Base-by-base conservation (phyloP, 257 asterid genomes). In the Ligustrum vulgare region DNA sequence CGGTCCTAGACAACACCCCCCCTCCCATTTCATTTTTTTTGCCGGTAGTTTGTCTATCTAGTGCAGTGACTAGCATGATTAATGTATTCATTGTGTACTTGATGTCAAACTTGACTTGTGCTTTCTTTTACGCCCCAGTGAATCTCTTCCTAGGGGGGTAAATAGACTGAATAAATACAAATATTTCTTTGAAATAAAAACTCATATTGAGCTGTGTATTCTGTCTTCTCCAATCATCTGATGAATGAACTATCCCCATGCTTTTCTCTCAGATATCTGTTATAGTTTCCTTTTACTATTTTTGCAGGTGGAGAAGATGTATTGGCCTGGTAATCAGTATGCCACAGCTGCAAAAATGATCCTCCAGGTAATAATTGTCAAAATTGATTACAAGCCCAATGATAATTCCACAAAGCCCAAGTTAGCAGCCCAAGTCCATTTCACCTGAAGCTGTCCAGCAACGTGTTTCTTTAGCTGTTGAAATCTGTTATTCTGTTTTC, bases 261-360 rank as follows among this genome's bases (percentile, higher is more conserved):
- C 20, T 45, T 70, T 31, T 73, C 71, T 72, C 68, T 49, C 67
- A 49, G 56, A 63, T 18, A 65, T 79, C 77, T 36, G 7, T 72
- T 65, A 67, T 72, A 62, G 43, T n/a, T 79, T 75, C 69, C 36
- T 54, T 66, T 41, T 81, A 67, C 43, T 60, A 69, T 72, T n/a
- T 4, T 70, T 89, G 81, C 83, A 92, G 98, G 98, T 91, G 80
- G 98, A 92, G 78, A 94, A 94, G 90, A 86, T 94, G 78, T 91
- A 83, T 81, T 98, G 99, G 81, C 99, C 99, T 77, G 98, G 99
- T 84, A 94, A 94, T 78, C 98, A 94, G 89, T 94, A 89, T 84
- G 99, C 92, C 73, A 94, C 98, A 0, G 98, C 99, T 51, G 99
- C 97, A 58, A 94, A 94, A 89, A 92, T 94, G 99, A 87, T 94